Evolutionary conservation across 495 filamentous ascomycete species (phyloP), one percentile per base, ranked within the genome.

Genomic region (Penicillium pancosmium): DNA sequence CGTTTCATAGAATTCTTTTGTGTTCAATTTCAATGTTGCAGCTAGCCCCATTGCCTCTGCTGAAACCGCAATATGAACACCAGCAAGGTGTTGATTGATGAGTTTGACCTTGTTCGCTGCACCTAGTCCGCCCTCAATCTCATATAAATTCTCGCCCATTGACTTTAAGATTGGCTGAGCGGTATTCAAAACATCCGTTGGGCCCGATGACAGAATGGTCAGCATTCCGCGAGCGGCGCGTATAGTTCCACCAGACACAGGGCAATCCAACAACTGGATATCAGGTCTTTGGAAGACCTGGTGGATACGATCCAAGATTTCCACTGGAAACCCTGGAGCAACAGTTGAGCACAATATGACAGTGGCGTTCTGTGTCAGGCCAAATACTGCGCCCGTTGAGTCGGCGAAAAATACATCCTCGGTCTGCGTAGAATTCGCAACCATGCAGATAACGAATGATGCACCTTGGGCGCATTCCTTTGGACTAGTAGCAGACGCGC

Each of bases 61-160:
- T 19, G 56, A 40, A 11, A 40, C 40, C 4, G 56, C 56, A 48
- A 59, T 59, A 48, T 59, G 56, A 47, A 59, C 25, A 36, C 56
- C 56, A 13, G 56, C 56, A 54, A 59, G 56, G 27, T 59, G 56
- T 31, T 59, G 56, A 34, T 59, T 59, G 27, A 59, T 15, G 41
- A 59, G 56, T 48, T 59, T 59, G 40, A 59, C 50, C 34, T 59
- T 59, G 27, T 54, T 59, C 19, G 56, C 56, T 7, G 50, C 50
- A 7, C 50, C 56, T 13, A 59, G 21, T 3, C 56, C 56, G 8
- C 56, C 56, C 13, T 54, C 50, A 31, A 59, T 59, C 38, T 49
- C 40, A 21, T 54, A 59, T 10, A 54, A 25, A 12, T 53, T 54
- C 13, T 54, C 56, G 27, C 56, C 50, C 50, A 59, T 53, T 21